A percentile compares a stretch with the other conserved stretches of the same genome.
Evolutionary conservation across 2,329 filamentous ascomycete genomes (phyloP).

Genomic region (Ophiocordyceps camponoti-saundersi): DNA sequence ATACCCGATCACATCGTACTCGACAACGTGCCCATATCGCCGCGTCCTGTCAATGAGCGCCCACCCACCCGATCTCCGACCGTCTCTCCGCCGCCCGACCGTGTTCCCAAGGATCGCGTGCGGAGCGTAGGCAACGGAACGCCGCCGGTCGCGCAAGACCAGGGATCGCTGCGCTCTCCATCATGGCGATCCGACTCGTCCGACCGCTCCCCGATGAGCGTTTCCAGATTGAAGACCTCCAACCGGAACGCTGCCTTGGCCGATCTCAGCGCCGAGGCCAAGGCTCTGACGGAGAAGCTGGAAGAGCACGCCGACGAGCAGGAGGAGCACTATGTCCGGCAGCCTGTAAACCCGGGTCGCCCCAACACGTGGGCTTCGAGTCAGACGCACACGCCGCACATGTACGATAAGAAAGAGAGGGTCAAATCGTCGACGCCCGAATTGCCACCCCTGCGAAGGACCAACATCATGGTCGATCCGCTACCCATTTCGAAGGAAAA

Average conservation of each 20-base stretch:
- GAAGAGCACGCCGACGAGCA: conserved; percentile 58
- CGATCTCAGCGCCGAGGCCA: conserved; percentile 55
- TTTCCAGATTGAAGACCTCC: conserved; percentile 40
- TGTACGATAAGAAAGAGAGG: conserved; percentile 29
- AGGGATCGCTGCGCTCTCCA: conserved; percentile 42
- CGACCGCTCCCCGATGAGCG: conserved; percentile 19
- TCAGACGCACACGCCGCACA: conserved; percentile 14
- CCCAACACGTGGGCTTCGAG: conserved; percentile 23
- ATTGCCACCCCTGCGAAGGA: conserved; percentile 51
- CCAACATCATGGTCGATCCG: conserved; percentile 71
- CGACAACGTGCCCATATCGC: conserved; percentile 70
- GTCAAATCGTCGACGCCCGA: conserved; percentile 53
- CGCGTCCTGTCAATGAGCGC: conserved; percentile 42
- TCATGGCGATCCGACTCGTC: conserved; percentile 31
- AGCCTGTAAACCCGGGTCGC: conserved; percentile 13
- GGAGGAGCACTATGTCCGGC: conserved; percentile 18
- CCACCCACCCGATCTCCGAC: conserved; percentile 35
- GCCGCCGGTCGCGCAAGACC: conserved; percentile 38
- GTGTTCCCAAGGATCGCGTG: conserved; percentile 30
- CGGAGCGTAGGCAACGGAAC: conserved; percentile 48
- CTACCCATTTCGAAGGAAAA: conserved; percentile 75
- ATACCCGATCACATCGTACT: conserved; percentile 65
- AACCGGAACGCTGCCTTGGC: conserved; percentile 60
- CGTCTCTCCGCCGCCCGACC: conserved; percentile 34
- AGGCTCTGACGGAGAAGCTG: conserved; percentile 60